These are phyloP conservation scores for Carex parvula DNA, from an alignment of 176 grass and related monocot species.

Conservation along the genomic window DNA sequence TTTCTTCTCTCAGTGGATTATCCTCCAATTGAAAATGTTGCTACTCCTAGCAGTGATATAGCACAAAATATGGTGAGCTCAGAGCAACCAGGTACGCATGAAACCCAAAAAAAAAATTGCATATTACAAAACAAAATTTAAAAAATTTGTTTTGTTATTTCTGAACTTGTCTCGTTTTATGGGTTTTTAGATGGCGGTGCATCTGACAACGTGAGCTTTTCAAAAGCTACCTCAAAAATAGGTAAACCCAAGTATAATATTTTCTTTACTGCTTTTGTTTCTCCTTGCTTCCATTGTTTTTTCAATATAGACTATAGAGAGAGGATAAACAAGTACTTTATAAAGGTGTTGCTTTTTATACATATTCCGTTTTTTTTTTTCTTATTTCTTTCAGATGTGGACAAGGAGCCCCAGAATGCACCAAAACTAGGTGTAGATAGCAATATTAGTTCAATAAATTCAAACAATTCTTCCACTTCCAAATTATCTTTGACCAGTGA, in stretches of 20 bases:
- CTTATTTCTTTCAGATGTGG: slow-evolving; percentile 3
- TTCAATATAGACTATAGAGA: background rate
- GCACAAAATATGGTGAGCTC: slow-evolving; percentile 6
- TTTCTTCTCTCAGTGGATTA: slow-evolving; percentile 16
- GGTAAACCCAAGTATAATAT: background rate
- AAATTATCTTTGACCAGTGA: slow-evolving; percentile 1
- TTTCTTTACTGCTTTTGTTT: background rate
- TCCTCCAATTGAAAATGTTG: background rate
- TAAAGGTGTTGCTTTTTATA: background rate
- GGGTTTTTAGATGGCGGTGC: background rate
- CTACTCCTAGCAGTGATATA: background rate
- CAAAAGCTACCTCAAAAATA: background rate
- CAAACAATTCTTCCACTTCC: background rate
- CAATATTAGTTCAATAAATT: background rate
- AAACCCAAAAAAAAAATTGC: background rate
- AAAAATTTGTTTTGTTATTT: background rate
- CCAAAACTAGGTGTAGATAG: background rate
- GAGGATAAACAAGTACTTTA: background rate
- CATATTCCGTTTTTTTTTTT: background rate
- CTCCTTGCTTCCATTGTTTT: background rate
- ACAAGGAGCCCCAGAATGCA: slow-evolving; percentile 4
- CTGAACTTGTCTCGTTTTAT: background rate
- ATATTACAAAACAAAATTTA: background rate
- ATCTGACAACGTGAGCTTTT: background rate
- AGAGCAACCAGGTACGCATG: slow-evolving; percentile 21